Evolutionary conservation across 805 yeast species (phyloP).

Genomic region (Yarrowia sp.): DNA sequence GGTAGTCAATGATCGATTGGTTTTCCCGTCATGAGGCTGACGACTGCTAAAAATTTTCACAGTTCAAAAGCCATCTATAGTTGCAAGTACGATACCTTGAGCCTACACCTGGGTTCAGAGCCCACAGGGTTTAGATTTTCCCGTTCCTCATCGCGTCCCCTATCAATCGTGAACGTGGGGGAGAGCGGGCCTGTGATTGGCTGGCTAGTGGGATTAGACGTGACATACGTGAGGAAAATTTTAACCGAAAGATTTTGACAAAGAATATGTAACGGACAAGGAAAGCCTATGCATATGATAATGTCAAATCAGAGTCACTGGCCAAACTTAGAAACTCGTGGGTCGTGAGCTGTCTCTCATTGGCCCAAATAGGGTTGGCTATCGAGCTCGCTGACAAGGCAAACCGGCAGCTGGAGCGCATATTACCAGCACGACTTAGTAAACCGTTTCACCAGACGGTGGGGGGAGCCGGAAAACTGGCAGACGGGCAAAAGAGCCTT

Average conservation of each 20-base stretch:
- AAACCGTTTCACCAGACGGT: conserved; percentile 18
- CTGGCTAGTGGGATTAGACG: conserved; percentile 1
- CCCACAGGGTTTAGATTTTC: conserved; percentile 14
- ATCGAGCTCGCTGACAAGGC: conserved; percentile 6
- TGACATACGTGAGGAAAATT: conserved; percentile 24
- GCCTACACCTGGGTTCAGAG: not conserved
- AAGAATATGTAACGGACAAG: conserved; percentile 4
- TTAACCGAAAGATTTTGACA: conserved; percentile 23
- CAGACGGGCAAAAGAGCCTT: not conserved
- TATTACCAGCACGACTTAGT: conserved; percentile 16
- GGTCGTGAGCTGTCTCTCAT: conserved; percentile 1
- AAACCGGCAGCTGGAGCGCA: conserved; percentile 24
- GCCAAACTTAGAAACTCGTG: conserved; percentile 16
- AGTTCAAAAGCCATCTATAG: not conserved
- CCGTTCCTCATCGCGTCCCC: conserved; percentile 28
- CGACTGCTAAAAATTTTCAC: conserved; percentile 12
- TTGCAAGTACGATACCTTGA: conserved; percentile 1
- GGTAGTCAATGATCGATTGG: conserved; percentile 21
- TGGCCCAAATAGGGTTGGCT: conserved; percentile 26
- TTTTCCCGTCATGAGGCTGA: conserved; percentile 10
- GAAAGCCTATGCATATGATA: conserved; percentile 24
- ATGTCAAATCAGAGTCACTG: conserved; percentile 11
- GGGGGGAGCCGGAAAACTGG: not conserved
- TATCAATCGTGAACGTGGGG: conserved; percentile 38
- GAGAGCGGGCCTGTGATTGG: conserved; percentile 9